Evolutionary conservation across 345 rosid species (phyloP).

Genomic region (Gossypium stocksii): DNA sequence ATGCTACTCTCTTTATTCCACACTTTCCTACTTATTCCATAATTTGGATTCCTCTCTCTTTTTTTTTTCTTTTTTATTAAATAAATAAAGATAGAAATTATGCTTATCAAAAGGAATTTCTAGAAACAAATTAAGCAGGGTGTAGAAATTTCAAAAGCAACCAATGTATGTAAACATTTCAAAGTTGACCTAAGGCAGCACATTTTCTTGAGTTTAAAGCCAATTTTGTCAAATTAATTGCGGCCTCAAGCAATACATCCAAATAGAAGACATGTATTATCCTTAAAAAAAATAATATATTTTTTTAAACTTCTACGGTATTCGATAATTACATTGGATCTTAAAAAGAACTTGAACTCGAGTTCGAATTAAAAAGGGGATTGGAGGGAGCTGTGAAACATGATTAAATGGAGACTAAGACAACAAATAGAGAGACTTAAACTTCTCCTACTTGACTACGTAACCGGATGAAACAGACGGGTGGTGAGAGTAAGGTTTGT

Average conservation of each 20-base stretch:
- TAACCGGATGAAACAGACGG: conserved; percentile 22
- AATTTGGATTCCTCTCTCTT: background rate
- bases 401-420: background rate
- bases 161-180: background rate
- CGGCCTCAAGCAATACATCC: background rate
- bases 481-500: conserved; percentile 2
- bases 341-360: no score
- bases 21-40: background rate
- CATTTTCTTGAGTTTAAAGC: conserved; percentile 12
- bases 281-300: background rate
- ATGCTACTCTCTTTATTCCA: background rate
- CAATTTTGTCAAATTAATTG: conserved; percentile 6
- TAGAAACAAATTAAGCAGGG: background rate
- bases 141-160: background rate
- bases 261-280: background rate
- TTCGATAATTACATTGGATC: no score
- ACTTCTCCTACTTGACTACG: conserved; percentile 26
- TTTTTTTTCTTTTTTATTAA: background rate
- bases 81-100: background rate
- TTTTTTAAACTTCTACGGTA: no score
- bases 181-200: background rate
- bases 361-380: background rate
- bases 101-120: background rate
- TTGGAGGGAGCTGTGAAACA: background rate
- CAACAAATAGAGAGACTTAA: background rate